Evolutionary conservation across 148 eudicot genomes (phyloP).

Genomic region (Chenopodium formosanum): DNA sequence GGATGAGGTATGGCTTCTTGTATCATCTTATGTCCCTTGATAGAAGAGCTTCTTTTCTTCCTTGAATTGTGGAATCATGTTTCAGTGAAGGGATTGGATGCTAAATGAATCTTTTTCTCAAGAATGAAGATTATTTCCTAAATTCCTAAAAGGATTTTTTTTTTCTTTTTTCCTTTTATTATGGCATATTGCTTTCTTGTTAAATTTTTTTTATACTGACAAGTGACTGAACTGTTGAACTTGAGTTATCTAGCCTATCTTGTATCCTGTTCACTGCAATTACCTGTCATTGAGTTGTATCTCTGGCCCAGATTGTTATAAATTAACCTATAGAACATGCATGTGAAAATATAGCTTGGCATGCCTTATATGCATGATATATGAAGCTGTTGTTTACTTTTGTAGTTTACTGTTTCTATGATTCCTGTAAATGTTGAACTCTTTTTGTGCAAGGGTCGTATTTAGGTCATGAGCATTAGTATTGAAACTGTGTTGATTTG

Average conservation of each 20-base stretch:
- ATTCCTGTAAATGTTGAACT: neutral
- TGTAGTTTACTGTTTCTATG: neutral
- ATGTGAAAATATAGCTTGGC: neutral
- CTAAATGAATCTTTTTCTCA: conserved; percentile 10
- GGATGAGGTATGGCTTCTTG: conserved; percentile 72
- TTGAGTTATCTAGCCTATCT: neutral
- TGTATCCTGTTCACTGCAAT: neutral
- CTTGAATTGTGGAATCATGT: neutral
- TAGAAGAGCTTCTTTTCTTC: neutral
- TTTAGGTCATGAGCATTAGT: neutral
- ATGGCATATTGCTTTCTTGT: neutral
- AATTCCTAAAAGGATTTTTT: no score
- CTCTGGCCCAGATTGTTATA: neutral
- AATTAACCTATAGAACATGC: neutral
- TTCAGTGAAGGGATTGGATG: neutral
- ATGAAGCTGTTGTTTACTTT: neutral
- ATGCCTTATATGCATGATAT: neutral
- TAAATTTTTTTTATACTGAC: neutral
- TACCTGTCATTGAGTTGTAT: neutral
- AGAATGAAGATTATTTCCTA: neutral
- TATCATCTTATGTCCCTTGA: neutral
- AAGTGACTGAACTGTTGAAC: conserved; percentile 3
- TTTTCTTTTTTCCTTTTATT: neutral
- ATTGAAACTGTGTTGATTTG: neutral
- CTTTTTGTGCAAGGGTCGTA: neutral